Percentiles rank a stretch among this genome's conserved stretches.
These are phyloP conservation scores for Ceratocystis papillata DNA, from an alignment of 2,329 filamentous ascomycete genomes.

Conservation along the genomic window DNA sequence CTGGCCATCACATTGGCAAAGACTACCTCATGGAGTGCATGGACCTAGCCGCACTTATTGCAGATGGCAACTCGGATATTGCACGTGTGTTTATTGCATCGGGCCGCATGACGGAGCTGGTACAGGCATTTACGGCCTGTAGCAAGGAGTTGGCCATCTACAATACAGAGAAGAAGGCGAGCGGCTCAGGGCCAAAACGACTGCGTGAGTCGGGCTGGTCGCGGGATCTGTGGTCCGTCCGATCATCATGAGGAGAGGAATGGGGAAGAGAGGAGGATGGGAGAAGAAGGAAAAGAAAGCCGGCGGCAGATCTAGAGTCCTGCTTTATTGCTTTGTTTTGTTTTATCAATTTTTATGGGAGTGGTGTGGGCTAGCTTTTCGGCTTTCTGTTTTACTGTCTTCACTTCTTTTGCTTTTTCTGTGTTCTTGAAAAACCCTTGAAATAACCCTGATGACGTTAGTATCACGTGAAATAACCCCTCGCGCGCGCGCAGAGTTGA, in stretches of 20 bases:
- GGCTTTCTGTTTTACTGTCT: slow-evolving; percentile 12
- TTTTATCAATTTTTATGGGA: slow-evolving; percentile 5
- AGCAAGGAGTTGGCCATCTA: slow-evolving; percentile 59
- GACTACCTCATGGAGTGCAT: slow-evolving; percentile 74
- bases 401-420: slow-evolving; percentile 1
- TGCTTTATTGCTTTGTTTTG: slow-evolving; percentile 10
- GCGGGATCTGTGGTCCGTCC: slow-evolving; percentile 51
- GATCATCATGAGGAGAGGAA: slow-evolving; percentile 29
- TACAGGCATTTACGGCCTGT: slow-evolving; percentile 63
- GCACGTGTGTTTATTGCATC: slow-evolving; percentile 53
- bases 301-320: neutral
- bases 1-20: slow-evolving; percentile 61
- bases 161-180: slow-evolving; percentile 43
- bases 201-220: slow-evolving; percentile 53
- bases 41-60: slow-evolving; percentile 68
- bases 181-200: slow-evolving; percentile 44
- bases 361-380: slow-evolving; percentile 9
- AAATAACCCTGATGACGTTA: slow-evolving; percentile 15
- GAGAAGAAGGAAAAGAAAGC: neutral
- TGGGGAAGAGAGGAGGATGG: neutral
- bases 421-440: slow-evolving; percentile 9
- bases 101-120: slow-evolving; percentile 61
- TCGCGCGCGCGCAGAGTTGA: neutral
- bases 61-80: slow-evolving; percentile 58
- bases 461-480: slow-evolving; percentile 18